phyloP scores from a whole-genome alignment of 768 basidiomycete species.

The Galerina sulciceps region DNA sequence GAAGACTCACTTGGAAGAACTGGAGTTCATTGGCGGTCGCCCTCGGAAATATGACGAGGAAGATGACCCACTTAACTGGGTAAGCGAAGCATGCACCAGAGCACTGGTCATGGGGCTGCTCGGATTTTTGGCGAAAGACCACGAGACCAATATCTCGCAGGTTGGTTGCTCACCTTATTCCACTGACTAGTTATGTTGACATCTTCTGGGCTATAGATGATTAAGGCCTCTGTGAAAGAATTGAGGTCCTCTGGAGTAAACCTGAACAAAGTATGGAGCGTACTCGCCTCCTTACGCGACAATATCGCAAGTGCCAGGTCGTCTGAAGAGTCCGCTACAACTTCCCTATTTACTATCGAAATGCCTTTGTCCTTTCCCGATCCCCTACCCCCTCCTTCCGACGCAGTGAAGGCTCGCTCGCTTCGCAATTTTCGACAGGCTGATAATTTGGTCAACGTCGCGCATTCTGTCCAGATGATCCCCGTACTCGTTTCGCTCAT shows the following conservation, averaged over 20 bases:
- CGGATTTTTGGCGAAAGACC: conserved; percentile 51
- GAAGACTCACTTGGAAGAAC: conserved; percentile 58
- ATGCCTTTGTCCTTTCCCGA: conserved; percentile 51
- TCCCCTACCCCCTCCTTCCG: conserved; percentile 58
- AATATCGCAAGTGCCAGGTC: conserved; percentile 16
- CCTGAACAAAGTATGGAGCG: conserved; percentile 65
- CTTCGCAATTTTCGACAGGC: conserved; percentile 52
- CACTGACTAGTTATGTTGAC: conserved; percentile 1
- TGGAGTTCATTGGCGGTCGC: conserved; percentile 57
- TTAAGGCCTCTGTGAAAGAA: conserved; percentile 52
- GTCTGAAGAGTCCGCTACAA: conserved; percentile 6
- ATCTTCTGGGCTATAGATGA: conserved; percentile 30
- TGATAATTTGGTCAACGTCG: conserved; percentile 28
- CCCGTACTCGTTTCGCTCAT: conserved; percentile 69
- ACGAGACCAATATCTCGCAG: conserved; percentile 39
- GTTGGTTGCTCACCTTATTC: conserved; percentile 26
- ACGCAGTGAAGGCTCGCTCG: conserved; percentile 49
- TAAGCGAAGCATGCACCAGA: conserved; percentile 67
- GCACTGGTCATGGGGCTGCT: conserved; percentile 67
- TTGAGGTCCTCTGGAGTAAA: conserved; percentile 58
- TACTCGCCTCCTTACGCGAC: conserved; percentile 53
- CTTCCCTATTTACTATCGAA: conserved; percentile 5
- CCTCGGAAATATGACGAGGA: conserved; percentile 36
- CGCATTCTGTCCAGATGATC: conserved; percentile 64
- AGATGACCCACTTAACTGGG: conserved; percentile 56